Evolutionary conservation across 2,329 filamentous ascomycete genomes (phyloP).

Genomic region (Lasiodiplodia gonubiensis): DNA sequence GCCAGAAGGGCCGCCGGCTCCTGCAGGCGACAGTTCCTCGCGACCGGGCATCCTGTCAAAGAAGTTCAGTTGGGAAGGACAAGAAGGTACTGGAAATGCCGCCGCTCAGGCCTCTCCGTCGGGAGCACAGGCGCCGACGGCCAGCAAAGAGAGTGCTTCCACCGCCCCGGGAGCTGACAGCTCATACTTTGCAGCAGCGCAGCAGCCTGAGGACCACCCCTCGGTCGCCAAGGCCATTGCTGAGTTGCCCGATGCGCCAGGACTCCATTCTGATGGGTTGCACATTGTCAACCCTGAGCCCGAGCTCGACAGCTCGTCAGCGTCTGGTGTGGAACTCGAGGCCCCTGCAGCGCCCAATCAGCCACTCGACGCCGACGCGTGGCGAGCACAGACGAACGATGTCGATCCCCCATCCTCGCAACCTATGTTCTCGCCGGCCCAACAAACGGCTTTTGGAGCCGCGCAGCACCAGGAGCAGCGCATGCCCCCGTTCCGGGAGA

Average conservation of each 20-base stretch:
- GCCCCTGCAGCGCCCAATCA: constrained; percentile 28
- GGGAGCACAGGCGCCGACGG: constrained; percentile 13
- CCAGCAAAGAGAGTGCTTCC: constrained; percentile 11
- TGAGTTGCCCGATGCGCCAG: constrained; percentile 20
- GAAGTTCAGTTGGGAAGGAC: constrained; percentile 48
- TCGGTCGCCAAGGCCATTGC: constrained; percentile 22
- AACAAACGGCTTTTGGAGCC: not conserved
- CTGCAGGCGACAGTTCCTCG: constrained; percentile 18
- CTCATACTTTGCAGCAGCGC: constrained; percentile 7
- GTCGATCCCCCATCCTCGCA: constrained; percentile 28
- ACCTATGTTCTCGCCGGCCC: not conserved
- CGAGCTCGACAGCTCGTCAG: constrained; percentile 17
- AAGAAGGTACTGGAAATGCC: constrained; percentile 24
- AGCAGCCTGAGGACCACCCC: not conserved
- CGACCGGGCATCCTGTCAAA: constrained; percentile 35
- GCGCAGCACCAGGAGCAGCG: constrained; percentile 22
- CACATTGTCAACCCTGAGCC: constrained; percentile 31
- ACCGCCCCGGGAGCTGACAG: constrained; percentile 11
- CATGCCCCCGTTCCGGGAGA: constrained; percentile 68
- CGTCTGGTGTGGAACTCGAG: constrained; percentile 27
- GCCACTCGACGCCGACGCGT: constrained; percentile 27
- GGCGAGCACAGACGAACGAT: constrained; percentile 25
- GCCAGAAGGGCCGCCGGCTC: constrained; percentile 9
- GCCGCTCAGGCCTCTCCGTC: constrained; percentile 18
- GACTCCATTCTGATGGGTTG: constrained; percentile 26